Conservation (phyloP, 2,329 filamentous ascomycete genomes). For the Cladosporium sp. region DNA sequence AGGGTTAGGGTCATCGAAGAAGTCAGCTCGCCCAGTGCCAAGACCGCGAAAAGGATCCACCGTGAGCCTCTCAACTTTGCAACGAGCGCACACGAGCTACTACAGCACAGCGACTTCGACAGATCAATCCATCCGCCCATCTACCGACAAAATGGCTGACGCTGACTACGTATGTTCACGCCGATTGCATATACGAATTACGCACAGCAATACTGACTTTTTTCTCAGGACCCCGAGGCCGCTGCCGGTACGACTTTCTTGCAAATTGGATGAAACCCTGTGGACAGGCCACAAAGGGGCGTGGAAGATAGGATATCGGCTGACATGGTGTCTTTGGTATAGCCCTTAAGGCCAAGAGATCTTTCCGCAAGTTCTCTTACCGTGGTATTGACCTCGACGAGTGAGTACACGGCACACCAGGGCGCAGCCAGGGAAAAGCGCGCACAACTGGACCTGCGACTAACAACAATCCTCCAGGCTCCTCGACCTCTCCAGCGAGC, state of each 20-base stretch:
- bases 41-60: too few species aligned
- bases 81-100: not conserved
- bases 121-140: conserved; percentile 4
- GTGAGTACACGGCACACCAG: conserved; percentile 55
- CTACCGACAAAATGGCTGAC: conserved; percentile 66
- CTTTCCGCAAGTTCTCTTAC: conserved; percentile 99
- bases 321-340: conserved; percentile 29
- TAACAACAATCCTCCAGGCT: conserved; percentile 52
- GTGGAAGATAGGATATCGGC: conserved; percentile 35
- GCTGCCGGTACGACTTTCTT: conserved; percentile 64
- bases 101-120: conserved; percentile 9
- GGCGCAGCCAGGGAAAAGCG: not conserved
- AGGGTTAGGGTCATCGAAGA: too few species aligned
- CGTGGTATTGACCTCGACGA: conserved; percentile 98
- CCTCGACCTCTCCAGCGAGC: conserved; percentile 95
- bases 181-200: not conserved
- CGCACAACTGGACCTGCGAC: conserved; percentile 13
- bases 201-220: conserved; percentile 21
- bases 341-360: conserved; percentile 99
- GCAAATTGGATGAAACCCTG: conserved; percentile 34
- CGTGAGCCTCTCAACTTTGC: not conserved
- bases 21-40: too few species aligned
- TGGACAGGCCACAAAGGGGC: conserved; percentile 38
- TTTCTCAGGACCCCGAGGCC: conserved; percentile 82
- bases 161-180: conserved; percentile 71